phyloP scores from a whole-genome alignment of 1,284 basidiomycete species.

The Jaminaea rosea region DNA sequence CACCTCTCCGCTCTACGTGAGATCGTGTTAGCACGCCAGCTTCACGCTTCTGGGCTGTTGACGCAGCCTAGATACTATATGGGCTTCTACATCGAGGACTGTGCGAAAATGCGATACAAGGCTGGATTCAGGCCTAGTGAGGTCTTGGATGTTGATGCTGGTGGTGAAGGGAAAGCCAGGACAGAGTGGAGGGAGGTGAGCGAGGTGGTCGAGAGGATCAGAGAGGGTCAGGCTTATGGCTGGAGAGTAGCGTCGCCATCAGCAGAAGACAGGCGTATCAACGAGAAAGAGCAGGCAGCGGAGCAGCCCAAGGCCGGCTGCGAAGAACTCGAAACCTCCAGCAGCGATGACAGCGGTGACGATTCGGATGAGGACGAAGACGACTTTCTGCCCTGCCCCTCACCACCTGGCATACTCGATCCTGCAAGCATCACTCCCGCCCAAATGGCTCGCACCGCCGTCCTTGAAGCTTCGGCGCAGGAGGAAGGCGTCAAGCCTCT shows the following conservation, averaged over 20 bases:
- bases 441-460: not conserved
- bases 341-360: not conserved
- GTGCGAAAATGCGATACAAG: slow-evolving; percentile 94
- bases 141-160: slow-evolving; percentile 71
- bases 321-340: not conserved
- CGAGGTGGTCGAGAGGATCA: not conserved
- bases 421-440: not conserved
- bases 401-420: not conserved
- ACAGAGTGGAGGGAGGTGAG: slow-evolving; percentile 6
- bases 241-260: not conserved
- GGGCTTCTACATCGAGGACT: slow-evolving; percentile 44
- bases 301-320: too few relatives aligned
- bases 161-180: too few relatives aligned
- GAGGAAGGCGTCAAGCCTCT: not conserved
- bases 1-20: slow-evolving; percentile 52
- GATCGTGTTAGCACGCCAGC: slow-evolving; percentile 21
- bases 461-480: not conserved
- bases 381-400: not conserved
- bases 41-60: slow-evolving; percentile 13
- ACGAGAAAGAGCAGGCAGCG: not conserved
- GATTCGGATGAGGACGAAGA: too few relatives aligned
- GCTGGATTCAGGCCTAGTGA: slow-evolving; percentile 80
- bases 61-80: slow-evolving; percentile 5
- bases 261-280: not conserved
- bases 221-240: not conserved